Conservation (phyloP, 176 grass and related monocot genomes). For the Pontederia paniculata region DNA sequence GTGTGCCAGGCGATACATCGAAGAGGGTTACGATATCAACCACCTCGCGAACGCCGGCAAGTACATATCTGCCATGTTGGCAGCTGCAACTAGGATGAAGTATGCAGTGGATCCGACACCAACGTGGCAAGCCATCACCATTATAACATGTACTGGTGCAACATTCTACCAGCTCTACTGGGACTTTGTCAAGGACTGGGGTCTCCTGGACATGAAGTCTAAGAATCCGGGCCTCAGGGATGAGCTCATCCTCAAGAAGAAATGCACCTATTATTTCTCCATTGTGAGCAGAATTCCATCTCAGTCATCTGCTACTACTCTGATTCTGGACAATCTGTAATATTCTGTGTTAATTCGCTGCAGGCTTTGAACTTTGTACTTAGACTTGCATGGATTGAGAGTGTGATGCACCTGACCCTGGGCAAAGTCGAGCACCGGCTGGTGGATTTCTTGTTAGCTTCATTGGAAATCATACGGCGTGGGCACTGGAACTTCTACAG, state of each 20-base stretch:
- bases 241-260: constrained; percentile 32
- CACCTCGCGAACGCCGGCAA: constrained; percentile 35
- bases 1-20: constrained; percentile 32
- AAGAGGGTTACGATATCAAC: constrained; percentile 24
- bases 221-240: constrained; percentile 30
- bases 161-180: constrained; percentile 39
- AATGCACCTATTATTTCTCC: constrained; percentile 31
- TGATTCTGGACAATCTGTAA: not conserved
- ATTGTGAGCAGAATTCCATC: constrained; percentile 17
- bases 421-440: constrained; percentile 21
- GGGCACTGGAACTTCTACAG: constrained; percentile 47
- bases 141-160: constrained; percentile 16
- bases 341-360: not conserved
- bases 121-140: constrained; percentile 11
- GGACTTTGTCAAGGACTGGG: constrained; percentile 51
- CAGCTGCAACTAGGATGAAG: constrained; percentile 25
- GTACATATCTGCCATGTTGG: constrained; percentile 35
- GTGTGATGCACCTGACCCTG: constrained; percentile 25
- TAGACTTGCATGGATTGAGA: constrained; percentile 33
- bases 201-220: constrained; percentile 16
- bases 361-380: constrained; percentile 30
- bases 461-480: constrained; percentile 35
- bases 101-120: constrained; percentile 9
- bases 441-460: constrained; percentile 34
- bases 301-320: not conserved